A percentile compares a stretch with the other conserved stretches of the same genome.
These are phyloP conservation scores for Agrostemma githago DNA, from an alignment of 148 eudicot species.

Conservation along the genomic window DNA sequence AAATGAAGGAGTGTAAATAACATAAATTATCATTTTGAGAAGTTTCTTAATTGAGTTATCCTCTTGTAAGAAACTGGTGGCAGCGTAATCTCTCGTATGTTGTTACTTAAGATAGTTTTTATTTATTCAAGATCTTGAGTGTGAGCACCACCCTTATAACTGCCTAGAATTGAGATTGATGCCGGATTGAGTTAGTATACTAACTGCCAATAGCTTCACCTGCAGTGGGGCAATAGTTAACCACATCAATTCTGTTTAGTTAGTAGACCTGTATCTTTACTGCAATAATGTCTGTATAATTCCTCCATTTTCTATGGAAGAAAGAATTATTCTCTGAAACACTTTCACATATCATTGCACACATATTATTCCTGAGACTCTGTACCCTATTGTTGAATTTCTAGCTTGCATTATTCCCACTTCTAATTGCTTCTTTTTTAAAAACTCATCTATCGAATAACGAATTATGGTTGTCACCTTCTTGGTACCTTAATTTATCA, in stretches of 20 bases:
- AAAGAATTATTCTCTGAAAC: not conserved
- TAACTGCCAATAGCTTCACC: not conserved
- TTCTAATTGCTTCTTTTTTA: not conserved
- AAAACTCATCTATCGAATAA: not conserved
- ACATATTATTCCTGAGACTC: not conserved
- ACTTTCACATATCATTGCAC: not conserved
- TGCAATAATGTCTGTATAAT: not conserved
- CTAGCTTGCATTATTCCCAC: not conserved
- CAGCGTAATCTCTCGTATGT: not conserved
- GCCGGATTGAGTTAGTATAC: not conserved
- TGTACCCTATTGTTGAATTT: not conserved
- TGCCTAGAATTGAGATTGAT: not conserved
- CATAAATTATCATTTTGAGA: not conserved
- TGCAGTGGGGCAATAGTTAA: not conserved
- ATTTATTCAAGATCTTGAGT: not conserved
- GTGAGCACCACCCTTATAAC: not conserved
- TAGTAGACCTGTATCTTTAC: not conserved
- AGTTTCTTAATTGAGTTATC: not conserved
- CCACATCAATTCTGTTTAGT: not conserved
- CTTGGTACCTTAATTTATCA: not conserved
- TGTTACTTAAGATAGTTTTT: not conserved
- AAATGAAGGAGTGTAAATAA: not conserved
- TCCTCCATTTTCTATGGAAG: not conserved
- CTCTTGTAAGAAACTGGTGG: not conserved
- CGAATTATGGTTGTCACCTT: not conserved